Evolutionary conservation across 345 rosid species (phyloP), one percentile per base, ranked within the genome.

Genomic region (Melastoma malabathricum): DNA sequence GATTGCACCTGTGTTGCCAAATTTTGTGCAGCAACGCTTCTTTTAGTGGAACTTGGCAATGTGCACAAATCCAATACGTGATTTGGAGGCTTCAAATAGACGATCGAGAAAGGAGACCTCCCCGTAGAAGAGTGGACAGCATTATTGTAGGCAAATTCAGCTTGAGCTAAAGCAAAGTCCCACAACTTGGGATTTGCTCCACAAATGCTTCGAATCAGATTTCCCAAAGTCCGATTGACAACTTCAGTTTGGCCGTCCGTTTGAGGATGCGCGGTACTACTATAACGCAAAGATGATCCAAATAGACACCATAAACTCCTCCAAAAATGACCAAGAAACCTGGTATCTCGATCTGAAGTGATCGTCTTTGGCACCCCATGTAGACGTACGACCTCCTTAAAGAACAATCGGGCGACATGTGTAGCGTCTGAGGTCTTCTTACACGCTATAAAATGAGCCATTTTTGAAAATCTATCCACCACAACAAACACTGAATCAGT

Each of bases 391-490:
- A 31, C 38, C 38, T 31, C 38, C 9, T 5, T 31, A 31, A 31
- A 31, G 10, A 31, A 31, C 10, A 31, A 9, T 31, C 38, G 38
- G 10, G 38, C 38, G 38, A 44, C 47, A 14, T 17, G 15, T 12
- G 18, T 1, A 13, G 47, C 47, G 13, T 44, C 47, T 5, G 15
- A 10, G 6, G 47, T 44, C 47, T 44, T 44, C 47, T 17, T 44
- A 14, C 47, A 44, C 15, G 15, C 14, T 14, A 44, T 44, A 17
- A 44, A 44, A 44, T 44, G 47, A 7, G 52, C 29, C 29, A 20
- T 49, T 27, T 49, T 49, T 2, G n/a, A 49, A 20, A 49, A 13
- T 49, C 47, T 49, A 13, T 49, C 52, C 18, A 49, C 52, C 25
- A 49, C 52, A 4, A 18, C 27, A 14, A 49, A 49, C 9, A 19